A percentile compares a stretch with the other conserved stretches of the same genome.
phyloP scores from a whole-genome alignment of 2,329 filamentous ascomycete genomes.

The Pseudogymnoascus sp. region DNA sequence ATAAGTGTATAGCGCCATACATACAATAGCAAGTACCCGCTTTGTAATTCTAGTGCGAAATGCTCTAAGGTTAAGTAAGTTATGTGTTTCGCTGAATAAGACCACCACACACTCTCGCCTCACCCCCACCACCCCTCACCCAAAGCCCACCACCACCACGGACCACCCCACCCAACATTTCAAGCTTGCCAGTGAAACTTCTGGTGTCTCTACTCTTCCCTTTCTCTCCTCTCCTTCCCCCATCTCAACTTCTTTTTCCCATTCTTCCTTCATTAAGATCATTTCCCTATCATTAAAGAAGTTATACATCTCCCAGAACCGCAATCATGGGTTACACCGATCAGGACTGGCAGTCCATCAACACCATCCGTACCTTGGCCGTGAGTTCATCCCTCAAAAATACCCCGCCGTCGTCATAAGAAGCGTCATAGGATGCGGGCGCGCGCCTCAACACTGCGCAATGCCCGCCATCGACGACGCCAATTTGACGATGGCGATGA shows the following conservation, averaged over 20 bases:
- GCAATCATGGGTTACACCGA: constrained; percentile 81
- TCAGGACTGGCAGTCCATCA: constrained; percentile 83
- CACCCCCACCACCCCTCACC: not conserved
- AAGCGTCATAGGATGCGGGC: constrained; percentile 10
- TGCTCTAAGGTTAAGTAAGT: not conserved
- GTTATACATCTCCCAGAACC: constrained; percentile 7
- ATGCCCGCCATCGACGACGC: not conserved
- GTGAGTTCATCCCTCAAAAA: constrained; percentile 51
- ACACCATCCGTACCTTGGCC: constrained; percentile 94
- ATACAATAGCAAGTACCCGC: not conserved
- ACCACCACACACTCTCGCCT: not conserved
- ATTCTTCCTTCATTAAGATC: not conserved
- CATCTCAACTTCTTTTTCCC: not conserved
- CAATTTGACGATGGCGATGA: not conserved
- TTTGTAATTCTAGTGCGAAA: not conserved
- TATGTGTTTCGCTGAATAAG: not conserved
- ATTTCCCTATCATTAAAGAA: not conserved
- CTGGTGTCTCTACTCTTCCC: not conserved
- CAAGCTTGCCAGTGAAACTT: constrained; percentile 5
- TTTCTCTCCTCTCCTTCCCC: not conserved
- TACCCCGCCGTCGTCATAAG: constrained; percentile 30
- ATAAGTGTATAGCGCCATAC: not conserved
- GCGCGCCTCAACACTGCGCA: not conserved
- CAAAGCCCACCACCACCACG: not conserved
- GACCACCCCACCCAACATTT: not conserved